These are phyloP conservation scores for Nitzschia palea DNA, from an alignment of 108 stramenopile genomes.

Conservation along the genomic window DNA sequence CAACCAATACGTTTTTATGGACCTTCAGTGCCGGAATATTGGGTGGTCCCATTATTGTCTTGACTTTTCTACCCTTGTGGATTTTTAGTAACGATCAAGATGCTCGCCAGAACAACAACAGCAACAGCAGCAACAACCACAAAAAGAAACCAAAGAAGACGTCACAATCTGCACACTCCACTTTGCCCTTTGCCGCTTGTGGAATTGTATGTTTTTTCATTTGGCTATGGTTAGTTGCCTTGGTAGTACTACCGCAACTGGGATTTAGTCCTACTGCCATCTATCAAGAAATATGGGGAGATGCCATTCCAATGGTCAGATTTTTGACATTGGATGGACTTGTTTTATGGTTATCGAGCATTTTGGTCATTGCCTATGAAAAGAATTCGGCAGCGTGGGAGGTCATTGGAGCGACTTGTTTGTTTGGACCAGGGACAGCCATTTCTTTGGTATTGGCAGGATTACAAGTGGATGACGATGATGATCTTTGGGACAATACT, in stretches of 20 bases:
- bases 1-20: slow-evolving; percentile 25
- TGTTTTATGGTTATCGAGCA: slow-evolving; percentile 17
- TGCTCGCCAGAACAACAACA: not conserved
- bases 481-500: too few species aligned
- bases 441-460: slow-evolving; percentile 22
- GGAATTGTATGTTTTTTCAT: not conserved
- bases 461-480: slow-evolving; percentile 19
- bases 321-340: slow-evolving; percentile 46
- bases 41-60: slow-evolving; percentile 38
- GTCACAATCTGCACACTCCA: slow-evolving; percentile 1
- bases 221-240: slow-evolving; percentile 30
- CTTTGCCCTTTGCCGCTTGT: slow-evolving; percentile 12
- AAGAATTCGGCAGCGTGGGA: slow-evolving; percentile 13
- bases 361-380: slow-evolving; percentile 29
- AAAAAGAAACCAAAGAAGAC: not conserved
- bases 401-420: slow-evolving; percentile 13
- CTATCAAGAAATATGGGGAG: slow-evolving; percentile 36
- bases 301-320: slow-evolving; percentile 25
- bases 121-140: not conserved
- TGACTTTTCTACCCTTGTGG: slow-evolving; percentile 19
- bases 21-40: slow-evolving; percentile 39
- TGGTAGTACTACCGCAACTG: slow-evolving; percentile 10
- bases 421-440: slow-evolving; percentile 44
- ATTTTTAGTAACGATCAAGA: too few species aligned
- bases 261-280: slow-evolving; percentile 22